Base-by-base conservation (phyloP, 2,329 filamentous ascomycete genomes). In the Beauveria medogensis region DNA sequence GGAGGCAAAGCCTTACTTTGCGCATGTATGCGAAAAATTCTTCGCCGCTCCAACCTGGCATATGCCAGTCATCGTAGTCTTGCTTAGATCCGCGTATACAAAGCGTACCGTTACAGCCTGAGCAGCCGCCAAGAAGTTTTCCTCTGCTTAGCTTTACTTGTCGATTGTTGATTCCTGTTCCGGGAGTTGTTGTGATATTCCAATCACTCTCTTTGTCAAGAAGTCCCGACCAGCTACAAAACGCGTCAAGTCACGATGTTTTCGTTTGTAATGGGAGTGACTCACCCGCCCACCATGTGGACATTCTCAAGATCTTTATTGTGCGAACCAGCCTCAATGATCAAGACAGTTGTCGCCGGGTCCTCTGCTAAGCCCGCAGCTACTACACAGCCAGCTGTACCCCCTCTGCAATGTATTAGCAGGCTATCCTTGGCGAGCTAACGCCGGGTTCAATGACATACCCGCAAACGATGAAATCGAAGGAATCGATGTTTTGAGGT, bases 21-120 rank as follows among this genome's bases (percentile, higher is more conserved):
- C 71, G 75, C 77, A 85, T 85, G 58, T 80, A 82, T 14, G 69
- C 71, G 63, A 82, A 85, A 64, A 85, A 78, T 24, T 85, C 81
- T 4, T 81, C 78, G 4, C 83, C 81, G 59, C 74, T 79, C 82
- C 83, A 83, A 3, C 80, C 82, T 41, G 74, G 77, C 59, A 81
- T 64, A 2, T 70, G 75, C 83, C 83, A 84, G 61, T 85, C 81
- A 68, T 85, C 80, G 22, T 78, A 74, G 56, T 74, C 72, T 60
- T 81, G 78, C 66, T 76, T 78, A 10, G 72, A 73, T 24, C 79
- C 79, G 5, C 78, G 74, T 30, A 82, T 75, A 58, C 77, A 78
- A 3, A 82, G 66, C 1, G 78, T 81, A 2, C 79, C 80, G 62
- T 82, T 82, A 14, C 75, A 73, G 6, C 79, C 78, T 56, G 76